phyloP scores from a whole-genome alignment of 1,139 yeast species.

The Tardiomyces depauwii region DNA sequence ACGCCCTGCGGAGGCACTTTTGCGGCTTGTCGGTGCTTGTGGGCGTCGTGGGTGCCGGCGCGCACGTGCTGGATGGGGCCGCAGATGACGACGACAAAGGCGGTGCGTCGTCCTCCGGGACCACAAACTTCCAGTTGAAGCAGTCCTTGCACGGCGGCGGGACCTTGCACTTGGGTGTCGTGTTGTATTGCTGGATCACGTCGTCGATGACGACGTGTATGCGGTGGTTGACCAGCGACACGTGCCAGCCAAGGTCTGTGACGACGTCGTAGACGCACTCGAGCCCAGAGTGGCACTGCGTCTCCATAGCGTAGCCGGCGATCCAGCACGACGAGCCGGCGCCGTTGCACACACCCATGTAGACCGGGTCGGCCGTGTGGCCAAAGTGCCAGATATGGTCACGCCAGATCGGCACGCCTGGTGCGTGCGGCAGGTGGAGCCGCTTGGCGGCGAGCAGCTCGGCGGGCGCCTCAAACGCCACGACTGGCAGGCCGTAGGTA shows the following conservation, averaged over 20 bases:
- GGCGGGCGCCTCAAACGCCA: constrained; percentile 90
- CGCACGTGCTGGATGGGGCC: constrained; percentile 4
- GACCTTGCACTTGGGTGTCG: constrained; percentile 60
- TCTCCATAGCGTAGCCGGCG: constrained; percentile 97
- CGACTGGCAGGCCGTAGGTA: constrained; percentile 83
- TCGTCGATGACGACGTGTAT: constrained; percentile 88
- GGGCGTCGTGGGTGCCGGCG: constrained; percentile 3
- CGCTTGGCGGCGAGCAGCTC: constrained; percentile 75
- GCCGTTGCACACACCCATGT: constrained; percentile 95
- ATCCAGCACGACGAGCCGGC: constrained; percentile 83
- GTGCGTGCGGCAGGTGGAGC: constrained; percentile 85
- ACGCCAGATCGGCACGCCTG: constrained; percentile 68
- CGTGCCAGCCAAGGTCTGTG: constrained; percentile 83
- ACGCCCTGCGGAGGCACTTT: constrained; percentile 1
- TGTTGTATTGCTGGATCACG: constrained; percentile 58
- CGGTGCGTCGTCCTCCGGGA: constrained; percentile 20
- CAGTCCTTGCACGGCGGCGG: constrained; percentile 80
- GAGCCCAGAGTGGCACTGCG: constrained; percentile 87
- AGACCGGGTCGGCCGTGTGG: constrained; percentile 94
- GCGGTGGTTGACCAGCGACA: constrained; percentile 77
- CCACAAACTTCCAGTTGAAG: constrained; percentile 78
- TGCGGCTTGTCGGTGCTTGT: constrained; percentile 1
- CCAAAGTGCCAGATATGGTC: constrained; percentile 95
- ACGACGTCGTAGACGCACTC: constrained; percentile 88
- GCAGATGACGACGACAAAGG: constrained; percentile 3